Evolutionary conservation across 2,329 filamentous ascomycete species (phyloP), one percentile per base, ranked within the genome.

Genomic region (Truncatella angustata): DNA sequence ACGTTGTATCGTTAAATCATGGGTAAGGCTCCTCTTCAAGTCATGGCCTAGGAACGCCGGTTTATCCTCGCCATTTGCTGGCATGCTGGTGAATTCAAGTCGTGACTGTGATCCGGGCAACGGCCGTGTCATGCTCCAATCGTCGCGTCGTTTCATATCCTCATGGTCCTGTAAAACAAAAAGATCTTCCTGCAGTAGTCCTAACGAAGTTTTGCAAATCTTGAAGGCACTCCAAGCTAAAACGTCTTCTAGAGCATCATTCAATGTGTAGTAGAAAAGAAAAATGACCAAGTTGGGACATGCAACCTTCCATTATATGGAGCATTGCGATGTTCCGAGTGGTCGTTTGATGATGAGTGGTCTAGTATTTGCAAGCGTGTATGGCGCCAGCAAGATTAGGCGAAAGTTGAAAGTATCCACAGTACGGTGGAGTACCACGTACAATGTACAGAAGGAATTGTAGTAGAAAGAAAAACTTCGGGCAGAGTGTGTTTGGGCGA

Each of bases 101-200:
- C 62, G 61, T 65, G 59, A 62, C 60, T 59, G 60, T 62, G 56
- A 59, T 60, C 60, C 58, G 59, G 21, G 37, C 59, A 60, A 54
- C 59, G 51, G 37, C 16, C 5, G 18, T n/a, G 54, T 57, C 55
- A 43, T 53, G 51, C 51, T 37, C 65, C 67, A 32, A 60, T 62
- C 57, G 43, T 65, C 47, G 61, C 46, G 56, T 61, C 57, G 32
- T 60, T 26, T 63, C 60, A 55, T 66, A 52, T 61, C 59, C 57
- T 67, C 63, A 51, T 66, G 37, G 62, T 63, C 54, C 51, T 62
- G 62, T 49, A 61, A 42, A 56, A 49, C 56, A 45, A 42, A 53
- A 52, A 49, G 52, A 50, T 5, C 40, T 16, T 24, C 26, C 14
- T 7, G 7, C 9, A 20, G 16, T 39, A 16, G 10, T 20, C 36